These are phyloP conservation scores for Tolypocladium amazonense DNA, from an alignment of 2,329 filamentous ascomycete species.

Conservation along the genomic window DNA sequence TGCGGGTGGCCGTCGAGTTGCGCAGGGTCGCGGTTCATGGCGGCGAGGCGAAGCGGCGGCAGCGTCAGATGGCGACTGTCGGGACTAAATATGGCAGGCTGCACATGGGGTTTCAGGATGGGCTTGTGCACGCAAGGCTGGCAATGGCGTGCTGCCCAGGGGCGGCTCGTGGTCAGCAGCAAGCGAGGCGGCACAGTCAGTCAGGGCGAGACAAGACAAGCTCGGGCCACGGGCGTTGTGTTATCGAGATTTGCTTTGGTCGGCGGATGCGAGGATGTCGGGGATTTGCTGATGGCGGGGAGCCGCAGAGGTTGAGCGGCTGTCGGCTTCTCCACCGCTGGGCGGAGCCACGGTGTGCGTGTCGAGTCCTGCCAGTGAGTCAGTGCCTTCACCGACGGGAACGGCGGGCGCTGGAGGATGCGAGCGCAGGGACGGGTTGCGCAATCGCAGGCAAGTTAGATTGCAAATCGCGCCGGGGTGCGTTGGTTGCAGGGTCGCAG, in stretches of 20 bases:
- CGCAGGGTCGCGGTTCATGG: neutral
- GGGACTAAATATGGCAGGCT: conserved; percentile 5
- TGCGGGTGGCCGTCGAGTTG: neutral
- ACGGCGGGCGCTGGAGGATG: neutral
- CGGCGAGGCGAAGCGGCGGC: neutral
- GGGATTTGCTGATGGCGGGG: neutral
- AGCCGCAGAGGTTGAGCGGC: neutral
- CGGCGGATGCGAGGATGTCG: neutral
- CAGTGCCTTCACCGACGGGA: neutral
- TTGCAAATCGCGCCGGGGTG: neutral
- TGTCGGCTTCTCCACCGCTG: neutral
- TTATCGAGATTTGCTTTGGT: neutral
- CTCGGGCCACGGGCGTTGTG: neutral
- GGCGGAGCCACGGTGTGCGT: neutral
- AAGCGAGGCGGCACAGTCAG: neutral
- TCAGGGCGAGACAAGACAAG: neutral
- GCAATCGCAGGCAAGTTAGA: neutral
- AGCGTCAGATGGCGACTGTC: neutral
- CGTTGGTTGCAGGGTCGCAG: neutral
- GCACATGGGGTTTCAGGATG: neutral
- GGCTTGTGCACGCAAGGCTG: neutral
- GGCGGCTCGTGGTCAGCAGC: neutral
- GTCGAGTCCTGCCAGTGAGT: neutral
- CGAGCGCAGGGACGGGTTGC: neutral
- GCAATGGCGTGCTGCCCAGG: neutral